Base-by-base conservation (phyloP, 2,329 filamentous ascomycete genomes). In the Fusarium concolor region DNA sequence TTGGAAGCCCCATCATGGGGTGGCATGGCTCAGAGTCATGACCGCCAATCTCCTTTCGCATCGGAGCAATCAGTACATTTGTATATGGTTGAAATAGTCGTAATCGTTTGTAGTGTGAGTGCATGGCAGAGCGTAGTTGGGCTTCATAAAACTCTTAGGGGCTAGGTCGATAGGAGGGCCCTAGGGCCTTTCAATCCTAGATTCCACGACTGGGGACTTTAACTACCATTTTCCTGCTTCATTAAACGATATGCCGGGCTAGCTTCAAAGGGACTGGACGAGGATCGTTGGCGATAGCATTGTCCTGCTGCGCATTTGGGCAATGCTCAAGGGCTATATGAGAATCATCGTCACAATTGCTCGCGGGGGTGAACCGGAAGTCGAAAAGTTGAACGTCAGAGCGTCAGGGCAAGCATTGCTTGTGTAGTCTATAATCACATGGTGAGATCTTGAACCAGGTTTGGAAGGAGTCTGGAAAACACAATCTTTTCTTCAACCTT, bases 161-260 rank as follows among this genome's bases (percentile, higher is more conserved):
- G 18, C 26, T 10, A 38, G 41, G 22, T 42, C 20, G 18, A 52
- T 31, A 35, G n/a, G 18, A 15, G 24, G 28, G 14, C 15, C 28
- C 35, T 20, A 41, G 35, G 22, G 35, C n/a, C 10, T 64, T 64
- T 64, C 59, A 64, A 52, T 44, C 44, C 20, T 46, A 20, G n/a
- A 35, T 26, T 17, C 24, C 28, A 38, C 11, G 18, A 44, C 41
- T 29, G 20, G n/a, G 10, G 12, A 38, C 26, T 6, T 33, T 14
- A 28, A 24, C 5, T 12, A 15, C 29, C 37, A 29, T 31, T 10
- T 12, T 14, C 37, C 28, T 64, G 44, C 37, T 31, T 31, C 29
- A 12, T 12, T 31, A 31, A 12, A 31, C 20, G 14, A 8, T 10
- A 38, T 42, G 12, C 14, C 22, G 20, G 39, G 37, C 6, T 22